Base-by-base conservation (phyloP, 2,329 filamentous ascomycete genomes). In the Endocalyx cinctus region DNA sequence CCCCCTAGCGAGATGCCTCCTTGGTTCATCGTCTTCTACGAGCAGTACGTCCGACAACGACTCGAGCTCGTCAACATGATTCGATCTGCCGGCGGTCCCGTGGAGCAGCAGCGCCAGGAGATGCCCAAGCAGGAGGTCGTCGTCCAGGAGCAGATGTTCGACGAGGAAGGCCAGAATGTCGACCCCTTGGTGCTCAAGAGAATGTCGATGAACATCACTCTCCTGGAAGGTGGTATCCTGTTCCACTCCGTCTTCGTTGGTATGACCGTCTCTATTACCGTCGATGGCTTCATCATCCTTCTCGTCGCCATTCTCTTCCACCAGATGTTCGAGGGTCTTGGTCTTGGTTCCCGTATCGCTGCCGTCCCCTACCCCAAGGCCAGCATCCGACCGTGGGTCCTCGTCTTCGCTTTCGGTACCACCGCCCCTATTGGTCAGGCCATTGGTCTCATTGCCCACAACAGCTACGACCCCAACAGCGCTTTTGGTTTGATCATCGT, bases 211-310 rank as follows among this genome's bases (percentile, higher is more conserved):
- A 84, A 88, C 58, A 86, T 85, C 45, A 74, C 84, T 5, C 70
- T 88, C 3, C 71, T 88, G 5, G 84, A 88, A 57, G 80, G 83
- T 36, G 84, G 84, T 40, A 88, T 88, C 43, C 67, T 88, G 10
- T 88, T 88, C 55, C 84, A 88, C 60, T 84, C 79, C 40, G 73
- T 88, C 38, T 86, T 86, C 54, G 82, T 86, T 36, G 81, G 81
- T 37, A 82, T 85, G 69, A 83, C 82, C 0, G 62, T 86, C 17
- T 82, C 77, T 17, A 81, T 86, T 43, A 80, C 80, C 14, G 74
- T 75, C 2, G 77, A 82, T 2, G 74, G 78, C 4, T 85, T 84
- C 54, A 58, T 80, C 35, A 67, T 85, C 17, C 69, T 86, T 4
- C 66, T 85, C 6, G 62, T 84, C 29, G 82, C 82, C 40, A 84